Conservation (phyloP, 1,284 basidiomycete genomes). For the Heterobasidion irregulare region DNA sequence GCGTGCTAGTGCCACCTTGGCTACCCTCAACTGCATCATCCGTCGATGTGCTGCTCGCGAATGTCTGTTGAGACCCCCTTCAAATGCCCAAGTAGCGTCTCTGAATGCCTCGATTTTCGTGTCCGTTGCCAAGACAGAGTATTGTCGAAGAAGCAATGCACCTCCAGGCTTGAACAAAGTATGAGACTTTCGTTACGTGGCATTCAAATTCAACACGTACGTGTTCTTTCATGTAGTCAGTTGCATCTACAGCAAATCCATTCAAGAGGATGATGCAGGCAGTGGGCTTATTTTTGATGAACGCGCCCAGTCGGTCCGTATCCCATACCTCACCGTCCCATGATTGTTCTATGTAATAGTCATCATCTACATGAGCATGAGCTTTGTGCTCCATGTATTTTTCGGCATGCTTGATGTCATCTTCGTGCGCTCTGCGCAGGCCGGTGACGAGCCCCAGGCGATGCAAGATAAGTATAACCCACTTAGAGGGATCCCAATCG, state of each 20-base stretch:
- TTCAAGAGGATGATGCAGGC: slow-evolving; percentile 49
- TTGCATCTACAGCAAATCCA: slow-evolving; percentile 57
- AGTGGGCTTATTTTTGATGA: slow-evolving; percentile 26
- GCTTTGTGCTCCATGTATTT: slow-evolving; percentile 38
- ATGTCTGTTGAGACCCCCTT: slow-evolving; percentile 68
- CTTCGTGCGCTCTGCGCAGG: slow-evolving; percentile 44
- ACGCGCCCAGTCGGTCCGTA: slow-evolving; percentile 24
- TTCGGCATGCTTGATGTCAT: slow-evolving; percentile 51
- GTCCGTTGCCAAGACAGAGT: slow-evolving; percentile 25
- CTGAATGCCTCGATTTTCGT: slow-evolving; percentile 15
- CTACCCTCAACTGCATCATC: slow-evolving; percentile 43
- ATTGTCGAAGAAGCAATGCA: slow-evolving; percentile 35
- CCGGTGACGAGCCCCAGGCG: slow-evolving; percentile 42
- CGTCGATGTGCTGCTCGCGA: slow-evolving; percentile 49
- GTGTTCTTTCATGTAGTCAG: slow-evolving; percentile 58
- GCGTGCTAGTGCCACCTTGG: slow-evolving; percentile 20
- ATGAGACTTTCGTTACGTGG: neutral
- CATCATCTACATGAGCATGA: slow-evolving; percentile 14
- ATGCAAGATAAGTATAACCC: slow-evolving; percentile 58
- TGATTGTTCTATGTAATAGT: slow-evolving; percentile 13
- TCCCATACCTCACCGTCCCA: slow-evolving; percentile 36
- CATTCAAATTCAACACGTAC: slow-evolving; percentile 29
- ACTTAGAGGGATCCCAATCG: slow-evolving; percentile 81
- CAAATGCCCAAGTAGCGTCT: slow-evolving; percentile 59
- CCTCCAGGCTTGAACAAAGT: slow-evolving; percentile 41